phyloP scores from a whole-genome alignment of 108 stramenopile genomes.

The Skeletonema menzelii region DNA sequence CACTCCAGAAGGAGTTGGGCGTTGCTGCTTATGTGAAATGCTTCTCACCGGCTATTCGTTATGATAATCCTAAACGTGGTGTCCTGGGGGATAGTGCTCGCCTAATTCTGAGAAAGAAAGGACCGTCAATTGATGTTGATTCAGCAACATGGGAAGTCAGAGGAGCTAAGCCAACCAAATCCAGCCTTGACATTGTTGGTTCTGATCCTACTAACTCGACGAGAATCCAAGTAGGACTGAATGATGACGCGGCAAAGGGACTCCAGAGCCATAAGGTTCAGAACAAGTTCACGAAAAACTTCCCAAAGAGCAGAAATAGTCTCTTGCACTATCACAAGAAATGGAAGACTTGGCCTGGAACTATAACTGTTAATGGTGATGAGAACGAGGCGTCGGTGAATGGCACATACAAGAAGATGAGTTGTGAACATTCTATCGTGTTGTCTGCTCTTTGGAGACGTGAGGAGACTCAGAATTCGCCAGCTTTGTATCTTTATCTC shows the following conservation, averaged over 20 bases:
- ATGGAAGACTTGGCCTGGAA: conserved; percentile 50
- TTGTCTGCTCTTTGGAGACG: conserved; percentile 44
- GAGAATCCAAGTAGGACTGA: conserved; percentile 44
- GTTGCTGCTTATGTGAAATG: conserved; percentile 46
- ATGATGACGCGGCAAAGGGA: conserved; percentile 26
- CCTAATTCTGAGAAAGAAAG: conserved; percentile 18
- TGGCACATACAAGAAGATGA: conserved; percentile 43
- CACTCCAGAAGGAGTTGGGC: conserved; percentile 33
- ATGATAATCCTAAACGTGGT: conserved; percentile 49
- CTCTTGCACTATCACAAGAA: conserved; percentile 36
- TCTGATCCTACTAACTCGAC: conserved; percentile 25
- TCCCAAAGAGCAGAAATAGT: conserved; percentile 41
- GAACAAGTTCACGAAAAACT: conserved; percentile 20
- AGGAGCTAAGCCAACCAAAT: conserved; percentile 6
- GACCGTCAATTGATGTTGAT: background rate
- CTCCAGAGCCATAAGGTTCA: conserved; percentile 27
- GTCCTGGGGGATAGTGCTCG: conserved; percentile 38
- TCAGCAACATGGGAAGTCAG: conserved; percentile 32
- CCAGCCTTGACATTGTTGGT: conserved; percentile 28
- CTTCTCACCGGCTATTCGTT: conserved; percentile 53
- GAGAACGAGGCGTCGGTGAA: conserved; percentile 23
- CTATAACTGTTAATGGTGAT: conserved; percentile 29
- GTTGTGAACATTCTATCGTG: conserved; percentile 33
- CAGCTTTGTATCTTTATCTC: conserved; percentile 36
- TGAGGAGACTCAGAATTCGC: conserved; percentile 10